A percentile compares a stretch with the other conserved stretches of the same genome.
phyloP scores from a whole-genome alignment of 2,329 filamentous ascomycete species.

The Aspergillus chevalieri region DNA sequence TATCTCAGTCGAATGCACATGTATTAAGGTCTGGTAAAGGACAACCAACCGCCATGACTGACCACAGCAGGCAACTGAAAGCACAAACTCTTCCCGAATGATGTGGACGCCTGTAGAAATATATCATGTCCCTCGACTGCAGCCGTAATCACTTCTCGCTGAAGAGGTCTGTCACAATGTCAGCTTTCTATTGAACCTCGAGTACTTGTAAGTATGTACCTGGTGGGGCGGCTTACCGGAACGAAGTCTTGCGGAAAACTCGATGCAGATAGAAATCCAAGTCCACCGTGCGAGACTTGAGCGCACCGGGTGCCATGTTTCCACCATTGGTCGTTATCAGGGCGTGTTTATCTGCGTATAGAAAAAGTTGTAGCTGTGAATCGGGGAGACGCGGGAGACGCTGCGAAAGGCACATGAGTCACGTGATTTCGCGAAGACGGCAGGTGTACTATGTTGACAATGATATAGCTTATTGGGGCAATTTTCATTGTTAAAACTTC shows the following conservation, averaged over 20 bases:
- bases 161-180: conserved; percentile 57
- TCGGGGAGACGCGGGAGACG: background rate
- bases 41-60: conserved; percentile 68
- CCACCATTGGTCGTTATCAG: conserved; percentile 15
- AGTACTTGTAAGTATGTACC: background rate
- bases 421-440: conserved; percentile 14
- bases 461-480: background rate
- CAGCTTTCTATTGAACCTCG: background rate
- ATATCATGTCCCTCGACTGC: conserved; percentile 81
- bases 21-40: conserved; percentile 3
- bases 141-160: conserved; percentile 79
- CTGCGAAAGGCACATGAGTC: conserved; percentile 14
- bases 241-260: conserved; percentile 67
- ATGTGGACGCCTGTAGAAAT: conserved; percentile 71
- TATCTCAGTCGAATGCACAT: conserved; percentile 5
- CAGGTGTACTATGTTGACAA: background rate
- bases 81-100: conserved; percentile 86
- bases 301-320: conserved; percentile 21
- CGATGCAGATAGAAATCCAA: conserved; percentile 67
- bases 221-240: conserved; percentile 50
- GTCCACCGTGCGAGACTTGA: conserved; percentile 43
- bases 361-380: background rate
- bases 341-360: no score
- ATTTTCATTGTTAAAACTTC: no score
- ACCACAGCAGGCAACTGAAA: conserved; percentile 88